These are phyloP conservation scores for Sclerotiophoma versabilis DNA, from an alignment of 2,329 filamentous ascomycete genomes.

Conservation along the genomic window DNA sequence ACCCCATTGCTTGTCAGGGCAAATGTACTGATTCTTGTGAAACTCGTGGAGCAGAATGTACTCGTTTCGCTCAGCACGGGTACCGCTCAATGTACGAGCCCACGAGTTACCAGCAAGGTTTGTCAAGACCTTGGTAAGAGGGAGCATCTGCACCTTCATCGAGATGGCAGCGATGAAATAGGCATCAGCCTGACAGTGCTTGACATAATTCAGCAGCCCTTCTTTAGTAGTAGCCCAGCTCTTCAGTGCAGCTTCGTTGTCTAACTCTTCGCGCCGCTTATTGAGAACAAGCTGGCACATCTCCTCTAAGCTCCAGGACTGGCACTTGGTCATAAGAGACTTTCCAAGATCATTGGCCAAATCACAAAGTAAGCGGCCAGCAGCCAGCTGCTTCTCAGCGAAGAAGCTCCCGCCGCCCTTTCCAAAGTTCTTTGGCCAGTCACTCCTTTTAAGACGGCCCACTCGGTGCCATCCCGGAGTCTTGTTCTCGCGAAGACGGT, in stretches of 20 bases:
- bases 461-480: constrained; percentile 94
- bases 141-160: constrained; percentile 87
- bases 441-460: constrained; percentile 79
- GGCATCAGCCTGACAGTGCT: constrained; percentile 93
- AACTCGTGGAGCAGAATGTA: constrained; percentile 99
- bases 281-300: constrained; percentile 93
- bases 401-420: constrained; percentile 91
- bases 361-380: constrained; percentile 90
- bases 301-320: constrained; percentile 96
- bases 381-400: constrained; percentile 86
- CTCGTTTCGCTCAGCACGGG: constrained; percentile 95
- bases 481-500: constrained; percentile 85
- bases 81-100: constrained; percentile 94
- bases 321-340: constrained; percentile 95
- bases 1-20: constrained; percentile 89
- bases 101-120: constrained; percentile 98
- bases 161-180: constrained; percentile 94
- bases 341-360: constrained; percentile 96
- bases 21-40: constrained; percentile 95
- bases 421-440: constrained; percentile 88
- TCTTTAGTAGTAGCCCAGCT: constrained; percentile 84
- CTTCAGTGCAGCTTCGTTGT: constrained; percentile 85
- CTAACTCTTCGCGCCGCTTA: constrained; percentile 79
- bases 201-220: constrained; percentile 90
- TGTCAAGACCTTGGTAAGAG: constrained; percentile 92